Conservation (phyloP, 2,329 filamentous ascomycete genomes). For the Pyrenochaeta sp. region DNA sequence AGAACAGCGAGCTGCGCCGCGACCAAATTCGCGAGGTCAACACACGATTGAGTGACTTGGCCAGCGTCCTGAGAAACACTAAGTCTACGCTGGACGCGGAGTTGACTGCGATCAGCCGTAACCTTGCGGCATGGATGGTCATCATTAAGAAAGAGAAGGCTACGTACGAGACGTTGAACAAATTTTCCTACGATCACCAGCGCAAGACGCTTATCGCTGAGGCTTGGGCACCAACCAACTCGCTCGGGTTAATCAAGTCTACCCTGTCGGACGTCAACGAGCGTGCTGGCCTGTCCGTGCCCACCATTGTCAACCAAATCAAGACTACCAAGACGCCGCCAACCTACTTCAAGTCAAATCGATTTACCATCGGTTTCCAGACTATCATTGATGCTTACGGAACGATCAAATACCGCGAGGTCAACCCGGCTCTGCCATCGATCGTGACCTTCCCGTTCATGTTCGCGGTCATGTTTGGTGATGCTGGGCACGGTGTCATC, state of each 20-base stretch:
- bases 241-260: slow-evolving; percentile 85
- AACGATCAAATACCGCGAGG: slow-evolving; percentile 95
- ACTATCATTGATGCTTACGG: slow-evolving; percentile 99
- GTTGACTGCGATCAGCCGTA: slow-evolving; percentile 90
- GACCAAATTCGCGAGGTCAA: slow-evolving; percentile 99
- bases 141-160: slow-evolving; percentile 98
- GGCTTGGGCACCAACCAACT: slow-evolving; percentile 95
- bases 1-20: slow-evolving; percentile 92
- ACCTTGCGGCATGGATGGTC: slow-evolving; percentile 95
- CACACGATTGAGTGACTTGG: slow-evolving; percentile 86
- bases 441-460: slow-evolving; percentile 99
- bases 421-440: slow-evolving; percentile 94
- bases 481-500: slow-evolving; percentile 90
- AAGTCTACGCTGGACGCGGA: slow-evolving; percentile 93
- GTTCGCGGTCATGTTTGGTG: slow-evolving; percentile 99
- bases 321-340: slow-evolving; percentile 96
- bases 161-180: slow-evolving; percentile 93
- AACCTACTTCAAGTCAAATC: slow-evolving; percentile 97
- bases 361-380: slow-evolving; percentile 97
- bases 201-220: slow-evolving; percentile 97
- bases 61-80: slow-evolving; percentile 92
- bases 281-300: slow-evolving; percentile 92
- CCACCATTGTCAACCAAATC: slow-evolving; percentile 98
- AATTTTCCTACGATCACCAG: slow-evolving; percentile 95
- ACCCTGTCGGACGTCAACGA: slow-evolving; percentile 97